Conservation (phyloP, 192 early-diverging fungal genomes). For the Neocallimastix lanati region DNA sequence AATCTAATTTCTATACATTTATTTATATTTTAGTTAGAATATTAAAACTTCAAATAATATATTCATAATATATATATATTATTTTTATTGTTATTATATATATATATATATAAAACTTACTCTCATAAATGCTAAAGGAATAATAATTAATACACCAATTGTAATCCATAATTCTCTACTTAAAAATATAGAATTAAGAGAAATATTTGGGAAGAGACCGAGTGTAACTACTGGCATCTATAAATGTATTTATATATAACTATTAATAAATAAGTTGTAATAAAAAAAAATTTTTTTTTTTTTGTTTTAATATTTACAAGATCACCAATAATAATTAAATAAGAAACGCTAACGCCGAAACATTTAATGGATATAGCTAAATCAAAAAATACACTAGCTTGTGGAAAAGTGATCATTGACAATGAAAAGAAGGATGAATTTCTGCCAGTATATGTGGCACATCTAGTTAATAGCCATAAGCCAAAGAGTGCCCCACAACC, state of each 20-base stretch:
- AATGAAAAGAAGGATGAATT: slow-evolving; percentile 78
- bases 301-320: slow-evolving; percentile 48
- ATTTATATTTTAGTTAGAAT: no score
- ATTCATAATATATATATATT: no score
- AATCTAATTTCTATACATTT: slow-evolving; percentile 52
- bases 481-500: slow-evolving; percentile 59
- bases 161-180: slow-evolving; percentile 64
- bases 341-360: slow-evolving; percentile 88
- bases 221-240: slow-evolving; percentile 21
- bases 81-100: no score
- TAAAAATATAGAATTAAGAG: slow-evolving; percentile 8
- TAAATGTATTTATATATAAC: no score
- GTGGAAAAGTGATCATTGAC: slow-evolving; percentile 77
- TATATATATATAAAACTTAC: not conserved
- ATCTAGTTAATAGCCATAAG: slow-evolving; percentile 59
- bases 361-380: slow-evolving; percentile 93
- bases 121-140: slow-evolving; percentile 52
- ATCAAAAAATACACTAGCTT: slow-evolving; percentile 75
- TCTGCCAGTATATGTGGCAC: slow-evolving; percentile 56
- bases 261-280: no score
- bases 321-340: slow-evolving; percentile 88
- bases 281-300: no score
- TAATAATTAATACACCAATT: slow-evolving; percentile 43
- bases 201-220: slow-evolving; percentile 11
- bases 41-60: no score